phyloP scores from a whole-genome alignment of 129 eudicot species.

The Dittrichia graveolens region DNA sequence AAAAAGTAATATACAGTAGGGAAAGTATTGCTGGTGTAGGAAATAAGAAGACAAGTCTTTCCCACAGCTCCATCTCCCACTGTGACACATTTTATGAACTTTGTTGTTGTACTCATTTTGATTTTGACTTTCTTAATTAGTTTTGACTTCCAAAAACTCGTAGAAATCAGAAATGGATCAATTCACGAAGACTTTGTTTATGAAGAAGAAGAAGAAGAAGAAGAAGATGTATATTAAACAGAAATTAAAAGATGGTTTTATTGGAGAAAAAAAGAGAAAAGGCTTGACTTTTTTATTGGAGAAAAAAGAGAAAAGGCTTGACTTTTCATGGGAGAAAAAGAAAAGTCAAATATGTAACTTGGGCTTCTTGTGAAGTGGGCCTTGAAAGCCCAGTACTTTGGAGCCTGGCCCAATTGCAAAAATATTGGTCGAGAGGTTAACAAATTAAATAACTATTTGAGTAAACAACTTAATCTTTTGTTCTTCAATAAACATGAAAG shows the following conservation, averaged over 20 bases:
- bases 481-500: too few species aligned
- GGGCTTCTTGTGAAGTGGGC: slow-evolving; percentile 10
- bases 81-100: slow-evolving; percentile 80
- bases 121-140: slow-evolving; percentile 22
- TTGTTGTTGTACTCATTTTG: slow-evolving; percentile 49
- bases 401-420: slow-evolving; percentile 13
- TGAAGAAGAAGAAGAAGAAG: slow-evolving; percentile 3
- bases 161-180: background rate
- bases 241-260: slow-evolving; percentile 27
- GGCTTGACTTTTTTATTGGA: slow-evolving; percentile 46
- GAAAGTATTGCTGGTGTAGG: slow-evolving; percentile 76
- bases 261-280: slow-evolving; percentile 37
- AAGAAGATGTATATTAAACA: background rate
- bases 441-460: too few species aligned
- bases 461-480: too few species aligned
- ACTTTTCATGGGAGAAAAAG: background rate
- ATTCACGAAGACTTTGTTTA: slow-evolving; percentile 13
- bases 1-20: slow-evolving; percentile 48
- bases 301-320: slow-evolving; percentile 32
- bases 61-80: slow-evolving; percentile 92
- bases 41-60: slow-evolving; percentile 75
- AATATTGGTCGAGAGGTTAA: too few species aligned
- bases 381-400: slow-evolving; percentile 4
- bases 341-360: slow-evolving; percentile 13
- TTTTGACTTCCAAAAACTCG: slow-evolving; percentile 17